Conservation (phyloP, 2,329 filamentous ascomycete species). For the Microsporum audouinii region DNA sequence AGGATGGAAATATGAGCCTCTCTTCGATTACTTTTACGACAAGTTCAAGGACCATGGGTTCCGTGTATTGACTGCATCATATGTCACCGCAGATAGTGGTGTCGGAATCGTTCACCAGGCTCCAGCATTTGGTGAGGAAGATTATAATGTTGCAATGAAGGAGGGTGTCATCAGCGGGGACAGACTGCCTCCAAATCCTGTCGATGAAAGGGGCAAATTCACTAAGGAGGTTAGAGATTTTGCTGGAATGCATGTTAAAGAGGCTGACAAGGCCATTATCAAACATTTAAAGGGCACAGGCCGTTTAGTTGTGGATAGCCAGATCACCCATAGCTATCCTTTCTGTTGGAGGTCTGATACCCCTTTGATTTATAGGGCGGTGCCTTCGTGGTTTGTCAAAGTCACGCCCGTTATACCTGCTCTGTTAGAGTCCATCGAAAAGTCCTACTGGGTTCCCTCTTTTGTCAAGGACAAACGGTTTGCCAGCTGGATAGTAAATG, state of each 20-base stretch:
- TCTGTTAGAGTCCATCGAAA: slow-evolving; percentile 83
- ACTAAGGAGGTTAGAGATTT: slow-evolving; percentile 69
- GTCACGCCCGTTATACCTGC: slow-evolving; percentile 71
- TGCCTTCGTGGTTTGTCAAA: slow-evolving; percentile 90
- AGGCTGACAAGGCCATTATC: slow-evolving; percentile 85
- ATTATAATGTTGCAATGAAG: slow-evolving; percentile 73
- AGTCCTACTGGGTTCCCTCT: slow-evolving; percentile 81
- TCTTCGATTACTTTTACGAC: slow-evolving; percentile 82
- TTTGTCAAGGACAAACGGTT: slow-evolving; percentile 89
- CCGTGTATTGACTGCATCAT: slow-evolving; percentile 67
- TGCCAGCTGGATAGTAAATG: slow-evolving; percentile 79
- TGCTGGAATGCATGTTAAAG: slow-evolving; percentile 77
- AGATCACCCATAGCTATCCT: slow-evolving; percentile 82
- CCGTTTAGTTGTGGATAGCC: slow-evolving; percentile 70
- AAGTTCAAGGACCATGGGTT: slow-evolving; percentile 79
- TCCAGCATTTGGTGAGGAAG: slow-evolving; percentile 88
- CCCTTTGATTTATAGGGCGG: slow-evolving; percentile 80
- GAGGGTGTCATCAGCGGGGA: slow-evolving; percentile 66
- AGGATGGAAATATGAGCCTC: slow-evolving; percentile 77
- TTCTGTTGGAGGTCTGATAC: slow-evolving; percentile 95
- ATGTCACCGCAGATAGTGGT: slow-evolving; percentile 83
- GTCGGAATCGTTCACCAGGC: slow-evolving; percentile 90
- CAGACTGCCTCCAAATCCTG: slow-evolving; percentile 74
- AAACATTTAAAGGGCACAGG: slow-evolving; percentile 70
- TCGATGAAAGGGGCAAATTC: slow-evolving; percentile 75